phyloP scores from a whole-genome alignment of 2,329 filamentous ascomycete genomes.

The Diaporthe humulicola region DNA sequence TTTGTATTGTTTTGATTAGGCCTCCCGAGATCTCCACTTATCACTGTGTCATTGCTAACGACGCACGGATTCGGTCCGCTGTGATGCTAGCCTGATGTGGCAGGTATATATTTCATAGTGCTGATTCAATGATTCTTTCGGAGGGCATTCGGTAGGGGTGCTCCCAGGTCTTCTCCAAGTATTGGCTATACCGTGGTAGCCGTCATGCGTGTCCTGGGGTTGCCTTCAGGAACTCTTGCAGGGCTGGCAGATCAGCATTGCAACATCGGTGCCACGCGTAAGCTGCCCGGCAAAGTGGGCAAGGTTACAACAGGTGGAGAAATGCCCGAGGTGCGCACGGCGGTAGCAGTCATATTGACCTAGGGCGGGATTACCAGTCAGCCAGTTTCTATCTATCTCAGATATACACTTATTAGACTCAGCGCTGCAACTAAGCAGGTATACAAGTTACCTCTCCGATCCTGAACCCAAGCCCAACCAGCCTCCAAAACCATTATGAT shows the following conservation, averaged over 20 bases:
- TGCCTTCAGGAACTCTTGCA: not conserved
- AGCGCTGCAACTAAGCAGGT: no score
- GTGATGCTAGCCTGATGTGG: not conserved
- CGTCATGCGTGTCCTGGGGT: not conserved
- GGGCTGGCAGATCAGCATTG: not conserved
- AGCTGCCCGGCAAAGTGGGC: constrained; percentile 1
- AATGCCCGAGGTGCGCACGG: not conserved
- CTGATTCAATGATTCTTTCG: not conserved
- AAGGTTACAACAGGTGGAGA: not conserved
- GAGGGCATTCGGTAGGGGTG: not conserved
- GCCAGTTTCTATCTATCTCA: not conserved
- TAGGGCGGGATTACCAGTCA: not conserved
- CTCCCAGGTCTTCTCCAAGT: not conserved
- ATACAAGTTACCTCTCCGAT: no score
- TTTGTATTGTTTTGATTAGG: not conserved
- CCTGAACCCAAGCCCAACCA: no score
- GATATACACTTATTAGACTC: not conserved
- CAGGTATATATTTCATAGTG: not conserved
- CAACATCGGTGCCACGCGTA: constrained; percentile 12
- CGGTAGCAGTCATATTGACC: not conserved
- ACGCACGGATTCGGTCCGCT: not conserved
- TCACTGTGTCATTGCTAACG: constrained; percentile 1
- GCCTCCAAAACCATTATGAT: no score
- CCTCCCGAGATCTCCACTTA: not conserved
- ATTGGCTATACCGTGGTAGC: not conserved